phyloP scores from a whole-genome alignment of 129 eudicot genomes.

The Chrysanthemum seticuspe region DNA sequence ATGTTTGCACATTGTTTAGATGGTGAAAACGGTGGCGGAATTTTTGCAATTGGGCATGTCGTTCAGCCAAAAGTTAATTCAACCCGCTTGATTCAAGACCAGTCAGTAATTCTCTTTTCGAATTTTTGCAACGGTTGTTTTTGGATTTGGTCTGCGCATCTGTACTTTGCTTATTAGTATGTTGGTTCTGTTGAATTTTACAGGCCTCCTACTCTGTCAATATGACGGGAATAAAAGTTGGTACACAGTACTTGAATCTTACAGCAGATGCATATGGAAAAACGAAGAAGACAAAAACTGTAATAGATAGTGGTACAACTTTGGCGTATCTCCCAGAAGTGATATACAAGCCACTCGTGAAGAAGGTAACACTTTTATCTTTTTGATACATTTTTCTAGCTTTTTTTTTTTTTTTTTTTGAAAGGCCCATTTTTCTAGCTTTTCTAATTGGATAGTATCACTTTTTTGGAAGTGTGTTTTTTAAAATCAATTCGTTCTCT shows the following conservation, averaged over 20 bases:
- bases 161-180: background rate
- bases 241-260: constrained; percentile 47
- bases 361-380: constrained; percentile 37
- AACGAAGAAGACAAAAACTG: constrained; percentile 51
- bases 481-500: background rate
- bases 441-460: background rate
- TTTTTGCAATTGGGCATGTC: constrained; percentile 89
- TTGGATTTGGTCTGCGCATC: background rate
- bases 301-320: constrained; percentile 87
- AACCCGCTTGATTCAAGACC: constrained; percentile 58
- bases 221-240: constrained; percentile 73
- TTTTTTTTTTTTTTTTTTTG: no score
- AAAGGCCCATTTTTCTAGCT: background rate
- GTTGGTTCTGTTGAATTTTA: constrained; percentile 8
- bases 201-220: constrained; percentile 88
- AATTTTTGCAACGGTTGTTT: background rate
- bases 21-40: constrained; percentile 91
- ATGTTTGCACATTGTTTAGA: constrained; percentile 96
- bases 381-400: background rate
- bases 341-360: constrained; percentile 59
- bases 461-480: background rate
- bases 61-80: constrained; percentile 86
- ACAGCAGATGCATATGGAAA: constrained; percentile 38
- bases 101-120: constrained; percentile 43
- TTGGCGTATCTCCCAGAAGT: constrained; percentile 82